These are phyloP conservation scores for Solanum chmielewskii DNA, from an alignment of 257 asterid genomes.

Conservation along the genomic window DNA sequence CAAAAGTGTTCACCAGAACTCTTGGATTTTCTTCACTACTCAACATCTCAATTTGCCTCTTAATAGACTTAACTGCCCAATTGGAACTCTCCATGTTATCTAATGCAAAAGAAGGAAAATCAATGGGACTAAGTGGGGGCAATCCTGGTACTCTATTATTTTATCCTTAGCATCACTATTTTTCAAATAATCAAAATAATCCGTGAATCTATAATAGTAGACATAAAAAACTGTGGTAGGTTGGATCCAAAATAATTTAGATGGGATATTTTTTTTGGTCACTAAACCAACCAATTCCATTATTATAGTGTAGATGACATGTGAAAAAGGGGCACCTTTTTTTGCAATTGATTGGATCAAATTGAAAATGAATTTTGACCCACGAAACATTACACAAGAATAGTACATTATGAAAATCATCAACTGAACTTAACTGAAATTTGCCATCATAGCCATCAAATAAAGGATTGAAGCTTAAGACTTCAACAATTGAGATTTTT, in stretches of 20 bases:
- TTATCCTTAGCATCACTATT: not conserved
- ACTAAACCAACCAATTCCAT: not conserved
- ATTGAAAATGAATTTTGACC: not conserved
- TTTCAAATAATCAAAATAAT: not conserved
- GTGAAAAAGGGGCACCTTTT: not conserved
- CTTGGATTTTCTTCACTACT: not conserved
- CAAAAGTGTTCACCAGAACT: not conserved
- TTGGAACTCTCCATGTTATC: not conserved
- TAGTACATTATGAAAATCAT: not conserved
- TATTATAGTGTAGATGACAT: not conserved
- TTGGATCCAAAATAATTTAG: slow-evolving; percentile 4
- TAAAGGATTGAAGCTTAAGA: not conserved
- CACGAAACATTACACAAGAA: not conserved
- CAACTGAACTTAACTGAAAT: not conserved
- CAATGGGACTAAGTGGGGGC: not conserved
- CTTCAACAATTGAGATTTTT: not conserved
- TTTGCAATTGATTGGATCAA: not conserved
- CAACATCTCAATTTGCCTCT: not conserved
- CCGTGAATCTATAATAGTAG: not conserved
- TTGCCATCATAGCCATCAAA: not conserved
- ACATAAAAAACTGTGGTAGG: slow-evolving; percentile 1
- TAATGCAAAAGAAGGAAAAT: not conserved
- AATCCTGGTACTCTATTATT: not conserved
- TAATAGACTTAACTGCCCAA: not conserved
- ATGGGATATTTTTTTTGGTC: not conserved